A percentile compares a stretch with the other conserved stretches of the same genome.
Evolutionary conservation across 345 rosid species (phyloP).

Genomic region (Euphorbia pulcherrima): DNA sequence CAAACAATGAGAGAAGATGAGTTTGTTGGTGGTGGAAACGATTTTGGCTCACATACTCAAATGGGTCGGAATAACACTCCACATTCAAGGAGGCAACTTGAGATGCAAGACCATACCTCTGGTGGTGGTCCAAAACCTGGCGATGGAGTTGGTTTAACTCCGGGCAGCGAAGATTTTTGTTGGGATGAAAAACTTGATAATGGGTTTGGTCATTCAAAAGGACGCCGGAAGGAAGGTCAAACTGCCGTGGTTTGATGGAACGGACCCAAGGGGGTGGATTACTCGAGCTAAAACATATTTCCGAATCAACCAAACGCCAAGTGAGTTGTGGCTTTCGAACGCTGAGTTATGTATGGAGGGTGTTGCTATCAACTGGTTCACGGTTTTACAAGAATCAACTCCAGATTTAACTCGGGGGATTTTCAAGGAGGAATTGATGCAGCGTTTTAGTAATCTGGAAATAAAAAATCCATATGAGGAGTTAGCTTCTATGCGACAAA

Average conservation of each 20-base stretch:
- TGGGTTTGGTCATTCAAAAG: too few species aligned
- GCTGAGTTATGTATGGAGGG: not conserved
- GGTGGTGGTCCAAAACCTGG: too few species aligned
- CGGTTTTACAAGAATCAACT: not conserved
- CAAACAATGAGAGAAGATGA: too few species aligned
- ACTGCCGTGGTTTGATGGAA: not conserved
- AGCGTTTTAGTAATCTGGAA: not conserved
- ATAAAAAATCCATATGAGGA: not conserved
- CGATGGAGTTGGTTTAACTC: too few species aligned
- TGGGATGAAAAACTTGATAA: too few species aligned
- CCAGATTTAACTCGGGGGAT: not conserved
- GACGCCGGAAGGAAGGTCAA: not conserved
- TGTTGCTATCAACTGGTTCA: not conserved
- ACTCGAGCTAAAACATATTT: not conserved
- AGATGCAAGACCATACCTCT: too few species aligned
- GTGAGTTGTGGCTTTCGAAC: not conserved
- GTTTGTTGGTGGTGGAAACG: too few species aligned
- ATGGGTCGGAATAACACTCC: too few species aligned
- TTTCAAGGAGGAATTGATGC: not conserved
- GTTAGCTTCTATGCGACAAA: not conserved
- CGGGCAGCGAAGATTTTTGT: too few species aligned
- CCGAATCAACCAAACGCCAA: not conserved
- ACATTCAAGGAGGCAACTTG: too few species aligned
- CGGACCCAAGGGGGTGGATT: not conserved
- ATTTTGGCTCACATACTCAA: too few species aligned